A percentile compares a stretch with the other conserved stretches of the same genome.
Conservation (phyloP, 139 green algal genomes). For the Chlorella sp. region DNA sequence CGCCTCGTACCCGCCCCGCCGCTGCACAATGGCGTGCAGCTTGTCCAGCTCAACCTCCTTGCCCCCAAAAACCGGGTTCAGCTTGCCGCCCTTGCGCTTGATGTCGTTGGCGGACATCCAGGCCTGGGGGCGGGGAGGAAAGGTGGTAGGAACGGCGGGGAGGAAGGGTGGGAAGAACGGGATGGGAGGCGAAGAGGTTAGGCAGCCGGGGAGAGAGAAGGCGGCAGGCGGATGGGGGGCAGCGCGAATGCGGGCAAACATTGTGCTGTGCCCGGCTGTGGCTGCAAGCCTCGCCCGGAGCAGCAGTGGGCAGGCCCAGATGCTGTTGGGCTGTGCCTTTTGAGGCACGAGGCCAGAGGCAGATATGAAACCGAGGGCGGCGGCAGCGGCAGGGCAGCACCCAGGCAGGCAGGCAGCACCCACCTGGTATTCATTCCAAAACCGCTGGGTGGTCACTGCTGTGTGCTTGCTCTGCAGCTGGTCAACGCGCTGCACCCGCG, state of each 20-base stretch:
- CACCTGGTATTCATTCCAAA: conserved; percentile 36
- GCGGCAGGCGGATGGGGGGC: too few species aligned
- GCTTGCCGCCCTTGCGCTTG: conserved; percentile 34
- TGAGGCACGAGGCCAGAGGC: too few species aligned
- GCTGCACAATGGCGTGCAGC: conserved; percentile 68
- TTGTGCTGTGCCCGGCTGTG: too few species aligned
- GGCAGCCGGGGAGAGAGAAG: too few species aligned
- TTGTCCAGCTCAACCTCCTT: conserved; percentile 79
- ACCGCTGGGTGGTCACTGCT: conserved; percentile 21
- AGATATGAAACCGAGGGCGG: too few species aligned
- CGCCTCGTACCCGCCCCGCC: conserved; percentile 73
- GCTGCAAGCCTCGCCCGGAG: too few species aligned
- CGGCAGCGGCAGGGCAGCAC: neutral
- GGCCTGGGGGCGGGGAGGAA: neutral
- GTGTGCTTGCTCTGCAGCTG: conserved; percentile 75
- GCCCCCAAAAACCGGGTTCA: conserved; percentile 69
- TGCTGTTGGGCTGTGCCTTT: too few species aligned
- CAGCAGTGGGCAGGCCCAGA: too few species aligned
- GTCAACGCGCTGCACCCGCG: conserved; percentile 81
- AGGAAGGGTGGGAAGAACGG: too few species aligned
- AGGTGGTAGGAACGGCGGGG: neutral
- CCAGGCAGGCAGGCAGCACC: neutral
- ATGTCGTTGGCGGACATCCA: conserved; percentile 36
- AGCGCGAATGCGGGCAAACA: too few species aligned
- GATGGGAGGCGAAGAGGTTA: too few species aligned